These are phyloP conservation scores for Groenewaldozyma tartarivorans DNA, from an alignment of 805 yeast species.

Conservation along the genomic window DNA sequence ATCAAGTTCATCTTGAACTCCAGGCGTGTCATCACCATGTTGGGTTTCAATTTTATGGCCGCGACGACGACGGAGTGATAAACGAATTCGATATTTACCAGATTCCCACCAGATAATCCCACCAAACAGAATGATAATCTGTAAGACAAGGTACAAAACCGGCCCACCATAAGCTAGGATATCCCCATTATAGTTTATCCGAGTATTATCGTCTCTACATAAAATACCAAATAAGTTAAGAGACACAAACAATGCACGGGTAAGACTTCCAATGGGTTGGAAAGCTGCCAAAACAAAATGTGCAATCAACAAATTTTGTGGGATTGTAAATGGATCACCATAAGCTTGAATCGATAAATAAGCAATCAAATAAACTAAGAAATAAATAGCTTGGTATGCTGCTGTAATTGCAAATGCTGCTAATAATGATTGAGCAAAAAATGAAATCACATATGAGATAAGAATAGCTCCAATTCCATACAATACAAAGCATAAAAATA, in stretches of 20 bases:
- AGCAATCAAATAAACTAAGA: constrained; percentile 26
- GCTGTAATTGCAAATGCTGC: constrained; percentile 32
- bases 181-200: constrained; percentile 22
- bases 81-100: constrained; percentile 21
- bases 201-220: constrained; percentile 18
- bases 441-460: constrained; percentile 24
- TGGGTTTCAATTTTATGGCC: constrained; percentile 9
- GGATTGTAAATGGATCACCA: constrained; percentile 22
- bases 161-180: constrained; percentile 29
- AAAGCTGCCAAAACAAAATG: constrained; percentile 24
- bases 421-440: constrained; percentile 25
- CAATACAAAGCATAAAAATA: constrained; percentile 24
- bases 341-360: constrained; percentile 24
- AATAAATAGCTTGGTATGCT: constrained; percentile 25
- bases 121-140: constrained; percentile 17
- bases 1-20: constrained; percentile 18
- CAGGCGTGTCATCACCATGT: constrained; percentile 10
- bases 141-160: constrained; percentile 24
- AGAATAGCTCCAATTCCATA: constrained; percentile 25
- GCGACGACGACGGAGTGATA: constrained; percentile 7
- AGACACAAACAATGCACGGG: constrained; percentile 24
- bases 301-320: constrained; percentile 16
- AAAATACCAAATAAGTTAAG: constrained; percentile 27
- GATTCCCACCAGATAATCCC: constrained; percentile 27
- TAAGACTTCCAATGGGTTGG: constrained; percentile 23